These are phyloP conservation scores for Diatrype stigma DNA, from an alignment of 2,329 filamentous ascomycete genomes.

Conservation along the genomic window DNA sequence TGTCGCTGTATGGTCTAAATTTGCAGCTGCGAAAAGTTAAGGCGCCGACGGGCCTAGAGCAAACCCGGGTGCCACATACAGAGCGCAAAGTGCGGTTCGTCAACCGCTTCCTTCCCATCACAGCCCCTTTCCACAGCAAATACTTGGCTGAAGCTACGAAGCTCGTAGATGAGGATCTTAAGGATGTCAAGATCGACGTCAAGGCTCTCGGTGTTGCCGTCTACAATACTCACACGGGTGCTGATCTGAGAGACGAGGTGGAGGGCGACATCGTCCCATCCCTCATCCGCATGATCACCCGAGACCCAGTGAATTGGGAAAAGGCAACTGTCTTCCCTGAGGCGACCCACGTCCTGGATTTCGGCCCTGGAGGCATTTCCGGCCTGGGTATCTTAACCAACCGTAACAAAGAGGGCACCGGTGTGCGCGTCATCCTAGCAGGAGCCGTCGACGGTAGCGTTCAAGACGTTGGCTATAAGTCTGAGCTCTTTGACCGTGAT, in stretches of 20 bases:
- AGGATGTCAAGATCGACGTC: conserved; percentile 71
- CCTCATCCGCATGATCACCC: conserved; percentile 88
- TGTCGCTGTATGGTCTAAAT: conserved; percentile 94
- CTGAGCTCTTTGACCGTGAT: conserved; percentile 94
- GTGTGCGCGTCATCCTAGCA: conserved; percentile 91
- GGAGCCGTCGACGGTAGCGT: conserved; percentile 90
- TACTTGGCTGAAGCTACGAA: conserved; percentile 80
- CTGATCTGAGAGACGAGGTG: conserved; percentile 70
- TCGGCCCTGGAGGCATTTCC: conserved; percentile 94
- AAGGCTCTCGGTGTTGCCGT: conserved; percentile 77
- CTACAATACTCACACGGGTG: conserved; percentile 83
- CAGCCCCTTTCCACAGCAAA: conserved; percentile 95
- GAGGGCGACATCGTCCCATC: conserved; percentile 78
- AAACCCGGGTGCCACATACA: conserved; percentile 89
- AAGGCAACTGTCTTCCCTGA: conserved; percentile 84
- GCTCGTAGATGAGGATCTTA: conserved; percentile 82
- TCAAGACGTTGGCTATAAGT: conserved; percentile 92
- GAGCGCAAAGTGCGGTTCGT: conserved; percentile 95
- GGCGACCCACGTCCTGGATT: conserved; percentile 93
- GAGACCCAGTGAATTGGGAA: conserved; percentile 94
- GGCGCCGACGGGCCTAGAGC: conserved; percentile 93
- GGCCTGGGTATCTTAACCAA: conserved; percentile 94
- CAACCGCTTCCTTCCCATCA: conserved; percentile 96
- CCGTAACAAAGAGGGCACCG: conserved; percentile 98
- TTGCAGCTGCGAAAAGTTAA: conserved; percentile 94